Base-by-base conservation (phyloP, 2,329 filamentous ascomycete species). In the Phialophora verrucosa region DNA sequence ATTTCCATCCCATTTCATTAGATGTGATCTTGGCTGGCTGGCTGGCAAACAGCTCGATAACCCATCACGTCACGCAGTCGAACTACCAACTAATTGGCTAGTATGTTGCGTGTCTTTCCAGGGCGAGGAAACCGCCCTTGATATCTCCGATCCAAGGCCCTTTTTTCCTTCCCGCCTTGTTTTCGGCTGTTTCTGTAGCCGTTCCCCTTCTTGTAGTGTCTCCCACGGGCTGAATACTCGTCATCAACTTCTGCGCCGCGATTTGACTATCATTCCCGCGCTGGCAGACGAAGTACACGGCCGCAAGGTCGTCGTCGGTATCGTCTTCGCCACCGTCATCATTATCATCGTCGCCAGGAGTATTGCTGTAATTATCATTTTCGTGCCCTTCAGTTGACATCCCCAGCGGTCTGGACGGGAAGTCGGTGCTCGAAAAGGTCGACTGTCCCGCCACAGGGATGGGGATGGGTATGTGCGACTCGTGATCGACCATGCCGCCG, bases 211-310 rank as follows among this genome's bases (percentile, higher is more conserved):
- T 12, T 60, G 8, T 78, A 59, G 14, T 80, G 4, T 29, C 49
- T 14, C 20, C 12, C 17, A 25, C 49, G 3, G 4, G 3, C 49
- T 51, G 49, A 1, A 51, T 25, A 12, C 23, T 51, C 25, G 20
- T 76, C 60, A 79, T 81, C 53, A 83, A 55, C 63, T 72, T 79
- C 63, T 76, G 73, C 4, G 82, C 81, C 0, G 77, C 81, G 25
- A 80, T 70, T 66, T 83, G 82, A 1, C 81, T 83, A 62, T 83
- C 82, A 58, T 83, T 83, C 1, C 82, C 82, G n/a, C 78, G 75
- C 14, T 81, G 79, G 67, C 82, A 83, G 8, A 83, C 76, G 17
- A 83, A 78, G 58, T 81, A 80, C 4, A 82, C 75, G 3, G 12
- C 27, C 10, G 60, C 55, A 35, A 3, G 20, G n/a, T 8, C n/a